phyloP scores from a whole-genome alignment of 2,329 filamentous ascomycete genomes.

The Exophiala sideris region DNA sequence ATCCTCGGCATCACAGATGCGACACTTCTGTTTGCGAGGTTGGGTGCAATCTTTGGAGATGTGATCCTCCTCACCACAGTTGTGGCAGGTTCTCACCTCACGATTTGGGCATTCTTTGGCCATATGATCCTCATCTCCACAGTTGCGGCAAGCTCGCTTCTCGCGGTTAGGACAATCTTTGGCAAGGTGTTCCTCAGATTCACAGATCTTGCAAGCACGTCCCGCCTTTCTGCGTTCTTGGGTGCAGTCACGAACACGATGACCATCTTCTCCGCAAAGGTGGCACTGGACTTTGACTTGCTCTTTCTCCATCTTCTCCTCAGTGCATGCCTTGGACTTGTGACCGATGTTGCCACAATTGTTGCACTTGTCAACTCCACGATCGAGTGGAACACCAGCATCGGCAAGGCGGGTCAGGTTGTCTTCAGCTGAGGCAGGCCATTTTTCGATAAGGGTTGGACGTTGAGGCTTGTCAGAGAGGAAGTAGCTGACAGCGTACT shows the following conservation, averaged over 20 bases:
- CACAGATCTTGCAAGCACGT: conserved; percentile 27
- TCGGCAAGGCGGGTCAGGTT: conserved; percentile 52
- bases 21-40: conserved; percentile 37
- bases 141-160: conserved; percentile 51
- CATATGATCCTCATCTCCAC: conserved; percentile 46
- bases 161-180: conserved; percentile 30
- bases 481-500: conserved; percentile 51
- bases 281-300: conserved; percentile 48
- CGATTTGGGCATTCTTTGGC: conserved; percentile 35
- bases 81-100: conserved; percentile 46
- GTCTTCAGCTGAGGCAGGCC: conserved; percentile 49
- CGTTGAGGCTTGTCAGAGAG: conserved; percentile 47
- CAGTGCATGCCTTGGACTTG: conserved; percentile 43
- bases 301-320: conserved; percentile 43
- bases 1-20: conserved; percentile 39
- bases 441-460: conserved; percentile 44
- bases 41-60: conserved; percentile 48
- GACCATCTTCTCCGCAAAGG: conserved; percentile 45
- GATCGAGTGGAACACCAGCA: conserved; percentile 51
- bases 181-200: conserved; percentile 26
- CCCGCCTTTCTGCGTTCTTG: conserved; percentile 30
- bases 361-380: conserved; percentile 48
- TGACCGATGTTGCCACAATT: conserved; percentile 54
- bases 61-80: conserved; percentile 49
- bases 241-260: conserved; percentile 49